A percentile compares a stretch with the other conserved stretches of the same genome.
phyloP scores from a whole-genome alignment of 1,139 yeast genomes.

The Debaryomyces robertsiae region DNA sequence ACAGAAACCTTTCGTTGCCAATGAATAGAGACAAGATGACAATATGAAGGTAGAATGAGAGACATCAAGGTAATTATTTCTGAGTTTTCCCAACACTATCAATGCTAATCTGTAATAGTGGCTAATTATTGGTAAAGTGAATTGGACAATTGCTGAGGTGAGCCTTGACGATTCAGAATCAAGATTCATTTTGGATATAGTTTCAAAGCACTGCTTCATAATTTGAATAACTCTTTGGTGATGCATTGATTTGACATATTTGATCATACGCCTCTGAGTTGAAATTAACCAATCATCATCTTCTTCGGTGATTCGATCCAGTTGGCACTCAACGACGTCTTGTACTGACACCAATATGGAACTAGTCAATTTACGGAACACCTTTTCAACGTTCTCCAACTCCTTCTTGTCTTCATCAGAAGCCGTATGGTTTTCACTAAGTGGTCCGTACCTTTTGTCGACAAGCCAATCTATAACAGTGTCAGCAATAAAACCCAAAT shows the following conservation, averaged over 20 bases:
- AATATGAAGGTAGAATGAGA: constrained; percentile 66
- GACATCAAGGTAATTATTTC: constrained; percentile 50
- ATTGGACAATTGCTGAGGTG: constrained; percentile 48
- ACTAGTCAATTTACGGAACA: constrained; percentile 56
- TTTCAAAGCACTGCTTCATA: constrained; percentile 21
- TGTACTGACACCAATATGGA: constrained; percentile 72
- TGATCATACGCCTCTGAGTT: constrained; percentile 48
- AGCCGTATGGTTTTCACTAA: constrained; percentile 28
- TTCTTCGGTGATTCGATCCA: constrained; percentile 43
- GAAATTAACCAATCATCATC: constrained; percentile 66
- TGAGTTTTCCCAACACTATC: constrained; percentile 42
- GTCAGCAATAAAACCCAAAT: constrained; percentile 49
- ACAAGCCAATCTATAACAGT: constrained; percentile 44
- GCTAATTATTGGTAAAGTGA: constrained; percentile 59
- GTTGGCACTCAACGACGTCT: constrained; percentile 42
- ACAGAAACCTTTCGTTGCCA: constrained; percentile 90
- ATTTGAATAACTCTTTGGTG: constrained; percentile 30
- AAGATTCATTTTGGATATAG: constrained; percentile 34
- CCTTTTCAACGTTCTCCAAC: constrained; percentile 46
- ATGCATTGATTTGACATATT: constrained; percentile 33
- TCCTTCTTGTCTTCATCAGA: constrained; percentile 18
- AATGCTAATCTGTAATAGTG: constrained; percentile 52
- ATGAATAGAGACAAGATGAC: constrained; percentile 54
- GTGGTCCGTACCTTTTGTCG: constrained; percentile 19
- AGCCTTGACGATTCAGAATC: constrained; percentile 37